phyloP scores from a whole-genome alignment of 306 rosid genomes.

The Bauhinia variegata region DNA sequence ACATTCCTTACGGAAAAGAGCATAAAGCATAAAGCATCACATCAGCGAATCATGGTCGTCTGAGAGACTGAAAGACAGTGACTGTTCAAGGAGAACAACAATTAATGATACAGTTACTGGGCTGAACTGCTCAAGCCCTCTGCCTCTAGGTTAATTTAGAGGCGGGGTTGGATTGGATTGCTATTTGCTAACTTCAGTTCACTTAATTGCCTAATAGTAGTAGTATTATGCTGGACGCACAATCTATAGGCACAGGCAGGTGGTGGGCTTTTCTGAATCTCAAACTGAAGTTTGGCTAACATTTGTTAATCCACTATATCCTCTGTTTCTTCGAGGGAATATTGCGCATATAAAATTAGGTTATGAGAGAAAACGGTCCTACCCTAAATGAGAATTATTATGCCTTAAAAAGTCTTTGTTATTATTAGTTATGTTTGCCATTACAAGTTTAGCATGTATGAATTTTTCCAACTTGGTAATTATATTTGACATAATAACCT shows the following conservation, averaged over 20 bases:
- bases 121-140: too few relatives aligned
- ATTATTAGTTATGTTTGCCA: slow-evolving; percentile 57
- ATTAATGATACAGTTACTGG: not conserved
- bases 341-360: slow-evolving; percentile 39
- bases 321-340: not conserved
- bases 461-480: slow-evolving; percentile 44
- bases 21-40: slow-evolving; percentile 37
- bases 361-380: slow-evolving; percentile 39
- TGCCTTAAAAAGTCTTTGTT: slow-evolving; percentile 46
- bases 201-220: too few relatives aligned
- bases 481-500: slow-evolving; percentile 31
- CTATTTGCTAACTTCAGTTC: too few relatives aligned
- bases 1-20: slow-evolving; percentile 37
- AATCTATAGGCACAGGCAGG: too few relatives aligned
- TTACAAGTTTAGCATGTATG: slow-evolving; percentile 42
- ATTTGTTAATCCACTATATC: slow-evolving; percentile 22
- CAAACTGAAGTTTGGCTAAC: slow-evolving; percentile 1
- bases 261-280: too few relatives aligned
- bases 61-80: slow-evolving; percentile 43
- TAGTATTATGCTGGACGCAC: too few relatives aligned
- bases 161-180: not conserved
- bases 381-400: slow-evolving; percentile 36
- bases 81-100: slow-evolving; percentile 38
- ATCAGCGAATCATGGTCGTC: slow-evolving; percentile 40
- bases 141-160: too few relatives aligned